These are phyloP conservation scores for Climacium dendroides DNA, from an alignment of 225 moss, liverwort and hornwort genomes.

Conservation along the genomic window DNA sequence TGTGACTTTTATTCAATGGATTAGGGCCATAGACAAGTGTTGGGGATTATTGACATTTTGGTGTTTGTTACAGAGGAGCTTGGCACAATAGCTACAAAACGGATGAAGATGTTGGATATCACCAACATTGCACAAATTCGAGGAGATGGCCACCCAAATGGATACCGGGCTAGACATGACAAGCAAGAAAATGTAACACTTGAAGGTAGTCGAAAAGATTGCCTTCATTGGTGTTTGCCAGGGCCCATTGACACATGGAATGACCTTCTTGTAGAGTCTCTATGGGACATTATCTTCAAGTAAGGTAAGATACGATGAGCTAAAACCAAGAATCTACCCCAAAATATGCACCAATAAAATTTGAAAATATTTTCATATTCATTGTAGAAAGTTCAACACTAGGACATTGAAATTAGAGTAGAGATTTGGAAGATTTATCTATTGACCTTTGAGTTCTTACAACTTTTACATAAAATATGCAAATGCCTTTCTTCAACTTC, in stretches of 20 bases:
- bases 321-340: background rate
- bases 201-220: constrained; percentile 9
- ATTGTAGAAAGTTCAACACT: background rate
- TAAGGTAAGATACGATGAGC: background rate
- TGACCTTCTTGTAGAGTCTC: constrained; percentile 8
- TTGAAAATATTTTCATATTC: background rate
- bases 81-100: too few species aligned
- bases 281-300: background rate
- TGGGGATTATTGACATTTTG: too few species aligned
- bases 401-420: background rate
- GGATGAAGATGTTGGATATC: too few species aligned
- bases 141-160: too few species aligned
- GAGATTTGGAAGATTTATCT: background rate
- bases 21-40: too few species aligned
- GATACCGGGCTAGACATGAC: too few species aligned
- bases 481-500: background rate
- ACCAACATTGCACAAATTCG: too few species aligned
- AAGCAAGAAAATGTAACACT: background rate
- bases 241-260: constrained; percentile 69
- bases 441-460: background rate
- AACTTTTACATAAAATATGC: background rate
- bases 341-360: background rate
- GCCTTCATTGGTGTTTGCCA: constrained; percentile 81
- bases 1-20: too few species aligned
- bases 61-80: too few species aligned